Base-by-base conservation (phyloP, 1,139 yeast species). In the Taiozyma onychis region DNA sequence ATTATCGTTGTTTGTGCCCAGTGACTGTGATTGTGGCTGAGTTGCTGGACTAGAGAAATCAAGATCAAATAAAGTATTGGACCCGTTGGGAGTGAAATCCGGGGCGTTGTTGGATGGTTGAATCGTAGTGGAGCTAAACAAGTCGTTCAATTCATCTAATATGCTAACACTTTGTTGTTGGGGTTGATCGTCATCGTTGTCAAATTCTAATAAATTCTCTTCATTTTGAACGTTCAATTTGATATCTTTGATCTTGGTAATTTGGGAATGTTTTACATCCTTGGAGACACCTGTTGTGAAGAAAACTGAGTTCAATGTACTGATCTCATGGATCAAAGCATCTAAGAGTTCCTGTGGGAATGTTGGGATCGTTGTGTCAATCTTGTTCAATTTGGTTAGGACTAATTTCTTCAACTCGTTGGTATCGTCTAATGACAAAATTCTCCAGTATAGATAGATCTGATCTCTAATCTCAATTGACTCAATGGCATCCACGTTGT, bases 401-500 rank as follows among this genome's bases (percentile, higher is more conserved):
- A 85, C 72, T 44, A 87, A 75, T 49, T 77, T 74, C 59, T 77
- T 47, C 22, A 56, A 41, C 28, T 55, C 58, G 3, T 46, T 28
- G 1, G 58, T 47, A 45, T 56, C 53, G 35, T 60, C 62, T 26
- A 60, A 35, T 0, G 97, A 88, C 52, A 93, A 74, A 52, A 95
- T 74, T 65, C 99, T 82, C 98, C 98, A 93, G 69, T 90, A 93
- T 48, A 93, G 79, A 68, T 85, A 93, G 0, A 97, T 97, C 69
- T 93, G 82, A 68, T 93, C 99, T 62, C 98, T 80, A 41, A 93
- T 88, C 67, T 93, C 99, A 2, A 96, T 87, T 66, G 90, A 90
- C 59, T 89, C 95, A 52, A 90, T 79, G 52, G 83, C 81, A 51
- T 83, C 81, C 1, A 97, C 89, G 13, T 96, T 89, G 59, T 87